Base-by-base conservation (phyloP, 148 eudicot species). In the Heliamphora exappendiculata region DNA sequence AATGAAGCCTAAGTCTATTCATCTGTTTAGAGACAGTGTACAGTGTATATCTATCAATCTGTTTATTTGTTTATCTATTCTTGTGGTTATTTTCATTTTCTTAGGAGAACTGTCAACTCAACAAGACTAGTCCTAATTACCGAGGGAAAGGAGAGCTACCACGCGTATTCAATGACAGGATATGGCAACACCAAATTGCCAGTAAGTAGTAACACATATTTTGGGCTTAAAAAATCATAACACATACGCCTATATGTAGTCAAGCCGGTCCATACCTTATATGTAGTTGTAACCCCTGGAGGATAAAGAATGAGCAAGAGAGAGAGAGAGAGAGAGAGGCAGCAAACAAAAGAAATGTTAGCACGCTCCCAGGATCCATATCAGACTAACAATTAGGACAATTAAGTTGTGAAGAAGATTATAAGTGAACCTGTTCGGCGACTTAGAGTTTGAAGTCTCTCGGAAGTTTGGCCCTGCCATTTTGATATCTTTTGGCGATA, bases 401-500 rank as follows among this genome's bases (percentile, higher is more conserved):
- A 34, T 37, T 34, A 60, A 29, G 75, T 41, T 44, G 66, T 66
- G 39, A 45, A 78, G 10, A 64, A 22, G 33, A 19, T 17, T 47
- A 78, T 66, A 77, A 66, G 1, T 85, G 36, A 65, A 93, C 99
- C 98, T 85, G 86, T 70, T 77, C 98, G 84, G 42, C 74, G 83
- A 79, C 85, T 76, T 82, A 95, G 80, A 66, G 84, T 82, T 77
- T 80, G 87, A 72, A 95, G 69, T 84, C 99, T 89, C 72, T 95
- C 98, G 36, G 94, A 84, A 36, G 91, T 96, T 55, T 93, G 88
- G 42, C 84, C 84, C 85, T 93, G 99, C 99, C 98, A 95, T 69
- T 89, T 88, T 79, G 94, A 88, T 87, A 95, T 91, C 89, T 93
- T 95, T 74, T 89, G 88, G 68, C 94, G 98, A 84, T 89, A 86